Percentiles rank a stretch among this genome's conserved stretches.
Evolutionary conservation across 2,329 filamentous ascomycete species (phyloP).

Genomic region (Penicillium polonicum): DNA sequence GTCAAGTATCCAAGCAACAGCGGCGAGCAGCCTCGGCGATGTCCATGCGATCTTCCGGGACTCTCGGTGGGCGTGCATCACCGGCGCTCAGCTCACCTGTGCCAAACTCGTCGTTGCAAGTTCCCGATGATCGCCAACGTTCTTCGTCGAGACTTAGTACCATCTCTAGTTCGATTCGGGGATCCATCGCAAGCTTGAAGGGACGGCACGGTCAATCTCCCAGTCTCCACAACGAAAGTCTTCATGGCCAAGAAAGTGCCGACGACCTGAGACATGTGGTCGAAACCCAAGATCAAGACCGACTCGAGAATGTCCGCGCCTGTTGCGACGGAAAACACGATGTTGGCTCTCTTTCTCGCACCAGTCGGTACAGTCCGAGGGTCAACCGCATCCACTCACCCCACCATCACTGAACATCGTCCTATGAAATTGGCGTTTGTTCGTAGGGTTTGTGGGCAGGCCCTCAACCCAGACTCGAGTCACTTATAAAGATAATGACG

Average conservation of each 20-base stretch:
- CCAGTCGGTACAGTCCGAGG: constrained; percentile 42
- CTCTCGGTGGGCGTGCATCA: constrained; percentile 35
- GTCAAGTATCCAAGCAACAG: constrained; percentile 60
- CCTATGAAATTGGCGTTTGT: constrained; percentile 13
- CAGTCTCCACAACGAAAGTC: constrained; percentile 41
- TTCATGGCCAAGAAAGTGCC: constrained; percentile 65
- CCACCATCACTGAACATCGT: constrained; percentile 24
- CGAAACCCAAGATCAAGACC: constrained; percentile 64
- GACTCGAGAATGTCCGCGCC: constrained; percentile 90
- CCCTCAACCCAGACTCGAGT: constrained; percentile 24
- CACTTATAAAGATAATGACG: constrained; percentile 21
- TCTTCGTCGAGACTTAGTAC: constrained; percentile 50
- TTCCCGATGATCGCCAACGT: constrained; percentile 39
- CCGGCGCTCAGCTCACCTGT: constrained; percentile 36
- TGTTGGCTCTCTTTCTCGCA: constrained; percentile 51
- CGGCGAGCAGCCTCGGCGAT: constrained; percentile 41
- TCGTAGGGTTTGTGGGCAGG: constrained; percentile 27
- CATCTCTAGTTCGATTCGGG: constrained; percentile 49
- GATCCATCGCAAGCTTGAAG: constrained; percentile 51
- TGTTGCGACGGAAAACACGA: constrained; percentile 93
- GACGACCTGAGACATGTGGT: constrained; percentile 80
- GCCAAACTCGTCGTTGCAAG: constrained; percentile 35
- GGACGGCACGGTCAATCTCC: constrained; percentile 41
- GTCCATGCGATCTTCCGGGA: constrained; percentile 39
- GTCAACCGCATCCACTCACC: constrained; percentile 41